Conservation (phyloP, 2,329 filamentous ascomycete species). For the Calonectria naviculata region DNA sequence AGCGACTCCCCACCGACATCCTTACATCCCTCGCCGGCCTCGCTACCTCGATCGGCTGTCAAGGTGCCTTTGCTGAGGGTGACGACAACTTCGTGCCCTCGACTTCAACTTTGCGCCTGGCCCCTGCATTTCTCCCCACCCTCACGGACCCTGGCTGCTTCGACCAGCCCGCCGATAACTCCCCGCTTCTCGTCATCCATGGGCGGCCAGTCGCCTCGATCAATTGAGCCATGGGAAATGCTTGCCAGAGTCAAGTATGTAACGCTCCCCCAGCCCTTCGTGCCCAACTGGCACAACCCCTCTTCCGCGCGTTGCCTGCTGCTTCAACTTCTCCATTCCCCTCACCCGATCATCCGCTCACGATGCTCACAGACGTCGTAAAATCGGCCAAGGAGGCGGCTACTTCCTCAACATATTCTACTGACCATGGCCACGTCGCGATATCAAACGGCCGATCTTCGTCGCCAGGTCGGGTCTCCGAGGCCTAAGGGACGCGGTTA, state of each 20-base stretch:
- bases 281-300: conserved; percentile 18
- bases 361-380: conserved; percentile 53
- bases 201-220: conserved; percentile 54
- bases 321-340: background rate
- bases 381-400: conserved; percentile 51
- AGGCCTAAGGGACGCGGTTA: conserved; percentile 67
- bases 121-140: conserved; percentile 20
- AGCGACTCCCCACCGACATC: conserved; percentile 19
- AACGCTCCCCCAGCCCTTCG: conserved; percentile 28
- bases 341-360: conserved; percentile 27
- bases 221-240: conserved; percentile 62
- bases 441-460: conserved; percentile 58
- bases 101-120: conserved; percentile 23
- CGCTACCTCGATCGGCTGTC: conserved; percentile 4
- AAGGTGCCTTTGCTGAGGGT: conserved; percentile 22
- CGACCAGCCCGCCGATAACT: conserved; percentile 30
- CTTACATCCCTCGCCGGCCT: conserved; percentile 12
- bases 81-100: conserved; percentile 33
- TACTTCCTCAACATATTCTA: conserved; percentile 39
- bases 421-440: conserved; percentile 59
- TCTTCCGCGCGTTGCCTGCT: background rate
- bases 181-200: conserved; percentile 49
- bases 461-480: conserved; percentile 66
- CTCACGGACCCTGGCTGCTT: conserved; percentile 28
- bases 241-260: conserved; percentile 57